Conservation (phyloP, 1,284 basidiomycete genomes). For the Puccinia polysora region DNA sequence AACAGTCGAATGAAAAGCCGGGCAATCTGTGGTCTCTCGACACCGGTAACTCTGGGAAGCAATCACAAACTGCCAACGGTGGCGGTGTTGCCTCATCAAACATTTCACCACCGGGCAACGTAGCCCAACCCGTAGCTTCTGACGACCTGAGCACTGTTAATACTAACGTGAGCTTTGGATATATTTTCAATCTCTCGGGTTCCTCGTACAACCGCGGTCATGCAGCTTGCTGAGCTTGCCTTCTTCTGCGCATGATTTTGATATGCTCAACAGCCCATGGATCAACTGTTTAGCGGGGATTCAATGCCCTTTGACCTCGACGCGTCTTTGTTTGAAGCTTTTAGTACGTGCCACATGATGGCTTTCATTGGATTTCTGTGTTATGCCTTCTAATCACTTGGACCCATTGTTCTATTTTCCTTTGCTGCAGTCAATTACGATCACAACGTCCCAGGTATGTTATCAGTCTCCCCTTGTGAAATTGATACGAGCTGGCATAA, state of each 20-base stretch:
- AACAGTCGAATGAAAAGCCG: slow-evolving; percentile 14
- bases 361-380: neutral
- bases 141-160: slow-evolving; percentile 9
- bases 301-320: slow-evolving; percentile 18
- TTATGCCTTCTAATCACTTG: neutral
- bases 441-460: slow-evolving; percentile 4
- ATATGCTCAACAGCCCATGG: slow-evolving; percentile 17
- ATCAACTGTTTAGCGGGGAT: slow-evolving; percentile 30
- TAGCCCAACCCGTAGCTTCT: slow-evolving; percentile 2
- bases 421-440: slow-evolving; percentile 18
- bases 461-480: neutral
- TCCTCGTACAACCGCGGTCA: too few species aligned
- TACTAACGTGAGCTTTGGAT: slow-evolving; percentile 8
- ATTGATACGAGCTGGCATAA: neutral
- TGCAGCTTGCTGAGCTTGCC: neutral
- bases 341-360: slow-evolving; percentile 6
- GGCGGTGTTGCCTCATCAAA: neutral
- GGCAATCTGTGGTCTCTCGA: slow-evolving; percentile 14
- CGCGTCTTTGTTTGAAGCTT: slow-evolving; percentile 34
- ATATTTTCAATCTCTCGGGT: neutral
- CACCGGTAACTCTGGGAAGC: neutral
- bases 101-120: slow-evolving; percentile 8
- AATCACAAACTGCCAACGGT: neutral
- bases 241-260: too few species aligned
- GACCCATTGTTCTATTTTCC: neutral